Evolutionary conservation across 441 rosid genomes (phyloP).

Genomic region (Pelargonium exstipulatum): DNA sequence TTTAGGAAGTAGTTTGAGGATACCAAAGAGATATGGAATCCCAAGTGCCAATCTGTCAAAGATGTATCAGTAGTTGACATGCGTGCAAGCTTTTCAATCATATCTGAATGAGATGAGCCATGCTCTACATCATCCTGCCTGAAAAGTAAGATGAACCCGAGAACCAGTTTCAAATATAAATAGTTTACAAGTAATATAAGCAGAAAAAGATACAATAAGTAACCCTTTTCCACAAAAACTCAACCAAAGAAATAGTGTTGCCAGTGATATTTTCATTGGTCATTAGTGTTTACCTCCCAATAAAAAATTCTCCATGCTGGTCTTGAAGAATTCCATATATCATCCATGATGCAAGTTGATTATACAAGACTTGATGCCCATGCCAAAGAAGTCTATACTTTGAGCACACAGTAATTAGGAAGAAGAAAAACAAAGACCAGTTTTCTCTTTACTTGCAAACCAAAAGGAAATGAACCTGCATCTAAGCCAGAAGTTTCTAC

Average conservation of each 20-base stretch:
- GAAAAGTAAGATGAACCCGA: constrained; percentile 24
- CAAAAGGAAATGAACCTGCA: no score
- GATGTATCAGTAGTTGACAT: constrained; percentile 66
- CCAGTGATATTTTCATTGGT: background rate
- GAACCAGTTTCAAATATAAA: background rate
- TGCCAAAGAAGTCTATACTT: constrained; percentile 91
- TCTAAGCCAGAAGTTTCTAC: constrained; percentile 27
- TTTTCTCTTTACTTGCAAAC: background rate
- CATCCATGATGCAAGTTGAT: constrained; percentile 94
- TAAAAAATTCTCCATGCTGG: constrained; percentile 84
- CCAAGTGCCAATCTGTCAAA: constrained; percentile 92
- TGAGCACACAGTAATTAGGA: constrained; percentile 12
- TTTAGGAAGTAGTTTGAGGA: constrained; percentile 15
- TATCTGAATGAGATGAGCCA: constrained; percentile 49
- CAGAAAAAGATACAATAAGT: no score
- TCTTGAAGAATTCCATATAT: constrained; percentile 95
- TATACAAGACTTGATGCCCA: constrained; percentile 89
- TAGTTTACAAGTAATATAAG: no score
- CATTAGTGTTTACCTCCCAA: constrained; percentile 49
- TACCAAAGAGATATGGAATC: constrained; percentile 91
- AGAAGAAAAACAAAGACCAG: constrained; percentile 19
- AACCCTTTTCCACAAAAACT: background rate
- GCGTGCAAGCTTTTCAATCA: constrained; percentile 57
- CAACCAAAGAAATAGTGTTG: background rate
- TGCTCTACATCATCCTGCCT: constrained; percentile 78